phyloP scores from a whole-genome alignment of 257 asterid genomes.

The Catharanthus roseus region DNA sequence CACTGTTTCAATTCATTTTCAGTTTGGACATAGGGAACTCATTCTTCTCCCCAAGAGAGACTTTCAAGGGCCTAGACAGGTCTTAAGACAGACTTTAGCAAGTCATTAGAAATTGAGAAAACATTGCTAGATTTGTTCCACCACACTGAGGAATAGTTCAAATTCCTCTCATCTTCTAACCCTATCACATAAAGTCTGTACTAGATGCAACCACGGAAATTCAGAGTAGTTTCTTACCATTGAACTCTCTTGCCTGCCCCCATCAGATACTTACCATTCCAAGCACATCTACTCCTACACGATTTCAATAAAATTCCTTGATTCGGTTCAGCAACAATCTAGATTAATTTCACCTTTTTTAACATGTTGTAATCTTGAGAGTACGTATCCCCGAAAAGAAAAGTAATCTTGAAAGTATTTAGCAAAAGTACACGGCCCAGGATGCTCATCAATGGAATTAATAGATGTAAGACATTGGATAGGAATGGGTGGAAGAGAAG shows the following conservation, averaged over 20 bases:
- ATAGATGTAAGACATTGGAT: background rate
- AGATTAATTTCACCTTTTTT: too few relatives aligned
- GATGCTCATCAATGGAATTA: background rate
- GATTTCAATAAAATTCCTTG: background rate
- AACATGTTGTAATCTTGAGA: too few relatives aligned
- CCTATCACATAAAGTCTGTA: background rate
- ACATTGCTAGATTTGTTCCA: background rate
- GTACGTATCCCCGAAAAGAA: too few relatives aligned
- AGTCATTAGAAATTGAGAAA: background rate
- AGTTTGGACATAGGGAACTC: background rate
- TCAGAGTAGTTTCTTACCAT: background rate
- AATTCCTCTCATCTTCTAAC: background rate
- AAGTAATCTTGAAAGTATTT: too few relatives aligned
- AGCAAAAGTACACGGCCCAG: slow-evolving; percentile 3
- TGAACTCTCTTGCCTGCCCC: background rate
- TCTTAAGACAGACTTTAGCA: background rate
- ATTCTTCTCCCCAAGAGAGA: background rate
- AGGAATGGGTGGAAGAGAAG: background rate
- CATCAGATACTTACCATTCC: background rate
- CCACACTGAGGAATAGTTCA: background rate
- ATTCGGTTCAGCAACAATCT: background rate
- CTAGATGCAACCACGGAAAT: background rate
- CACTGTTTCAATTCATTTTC: too few relatives aligned
- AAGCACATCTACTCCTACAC: slow-evolving; percentile 3
- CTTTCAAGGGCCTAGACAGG: background rate